Evolutionary conservation across 495 filamentous ascomycete genomes (phyloP).

Genomic region (Xylaria telfairii): DNA sequence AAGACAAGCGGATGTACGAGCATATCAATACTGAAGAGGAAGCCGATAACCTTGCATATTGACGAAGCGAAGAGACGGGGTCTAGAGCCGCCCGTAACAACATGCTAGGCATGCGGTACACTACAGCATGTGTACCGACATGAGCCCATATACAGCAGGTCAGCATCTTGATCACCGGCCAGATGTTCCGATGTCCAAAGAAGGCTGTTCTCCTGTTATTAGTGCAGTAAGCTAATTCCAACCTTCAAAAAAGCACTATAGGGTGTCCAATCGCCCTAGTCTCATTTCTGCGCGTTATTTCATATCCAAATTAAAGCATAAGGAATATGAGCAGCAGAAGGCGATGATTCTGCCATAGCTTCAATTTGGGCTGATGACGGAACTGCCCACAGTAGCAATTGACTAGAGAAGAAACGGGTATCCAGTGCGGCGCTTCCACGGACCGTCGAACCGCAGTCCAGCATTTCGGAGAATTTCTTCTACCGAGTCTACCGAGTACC

Average conservation of each 20-base stretch:
- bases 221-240: neutral
- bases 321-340: neutral
- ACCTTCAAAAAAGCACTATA: neutral
- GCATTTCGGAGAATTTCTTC: constrained; percentile 23
- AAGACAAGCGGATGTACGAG: constrained; percentile 8
- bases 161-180: constrained; percentile 17
- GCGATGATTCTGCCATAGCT: neutral
- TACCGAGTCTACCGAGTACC: constrained; percentile 10
- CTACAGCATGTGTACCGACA: constrained; percentile 14
- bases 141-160: constrained; percentile 4
- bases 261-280: neutral
- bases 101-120: neutral
- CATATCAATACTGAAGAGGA: constrained; percentile 1
- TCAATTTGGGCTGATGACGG: neutral
- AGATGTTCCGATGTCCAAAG: constrained; percentile 10
- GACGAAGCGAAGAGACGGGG: constrained; percentile 6
- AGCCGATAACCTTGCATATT: constrained; percentile 14
- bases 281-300: neutral
- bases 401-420: constrained; percentile 5
- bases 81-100: constrained; percentile 5
- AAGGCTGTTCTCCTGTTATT: neutral
- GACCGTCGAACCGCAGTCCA: constrained; percentile 37
- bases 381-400: neutral
- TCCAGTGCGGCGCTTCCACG: constrained; percentile 34
- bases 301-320: neutral